Evolutionary conservation across 1,139 yeast species (phyloP).

Genomic region (Blastobotrys ciferrii): DNA sequence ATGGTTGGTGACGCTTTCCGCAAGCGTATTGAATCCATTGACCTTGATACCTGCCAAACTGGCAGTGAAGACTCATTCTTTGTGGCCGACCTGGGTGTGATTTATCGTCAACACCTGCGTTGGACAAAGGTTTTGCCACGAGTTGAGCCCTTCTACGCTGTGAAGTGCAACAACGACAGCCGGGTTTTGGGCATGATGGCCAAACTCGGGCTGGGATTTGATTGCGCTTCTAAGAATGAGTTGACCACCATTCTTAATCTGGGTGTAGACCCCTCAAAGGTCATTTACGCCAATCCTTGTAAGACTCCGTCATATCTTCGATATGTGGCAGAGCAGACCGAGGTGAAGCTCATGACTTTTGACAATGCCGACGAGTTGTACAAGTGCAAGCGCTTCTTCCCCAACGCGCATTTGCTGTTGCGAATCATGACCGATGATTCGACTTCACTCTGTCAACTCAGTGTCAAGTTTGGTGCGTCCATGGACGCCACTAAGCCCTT

Average conservation of each 20-base stretch:
- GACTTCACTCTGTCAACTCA: slow-evolving; percentile 79
- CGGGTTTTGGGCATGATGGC: slow-evolving; percentile 59
- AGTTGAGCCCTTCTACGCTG: slow-evolving; percentile 85
- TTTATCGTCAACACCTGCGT: slow-evolving; percentile 54
- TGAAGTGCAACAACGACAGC: slow-evolving; percentile 83
- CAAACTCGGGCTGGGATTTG: slow-evolving; percentile 71
- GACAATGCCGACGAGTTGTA: slow-evolving; percentile 83
- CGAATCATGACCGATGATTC: slow-evolving; percentile 91
- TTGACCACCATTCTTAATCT: slow-evolving; percentile 62
- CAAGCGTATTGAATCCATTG: slow-evolving; percentile 40
- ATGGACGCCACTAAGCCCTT: slow-evolving; percentile 53
- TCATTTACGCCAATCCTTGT: slow-evolving; percentile 93
- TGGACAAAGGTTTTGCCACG: slow-evolving; percentile 71
- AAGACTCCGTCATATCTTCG: slow-evolving; percentile 79
- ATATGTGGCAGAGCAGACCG: slow-evolving; percentile 51
- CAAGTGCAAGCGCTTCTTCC: slow-evolving; percentile 68
- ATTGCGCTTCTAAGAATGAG: slow-evolving; percentile 90
- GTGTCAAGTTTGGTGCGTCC: slow-evolving; percentile 87
- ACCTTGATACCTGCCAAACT: slow-evolving; percentile 61
- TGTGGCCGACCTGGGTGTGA: slow-evolving; percentile 79
- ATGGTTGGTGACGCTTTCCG: slow-evolving; percentile 30
- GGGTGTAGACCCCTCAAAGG: slow-evolving; percentile 63
- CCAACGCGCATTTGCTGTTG: slow-evolving; percentile 65
- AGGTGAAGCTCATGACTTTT: slow-evolving; percentile 76
- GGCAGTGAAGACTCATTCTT: slow-evolving; percentile 88